Evolutionary conservation across 768 basidiomycete species (phyloP), one percentile per base, ranked within the genome.

Genomic region (Phallus indusiatus): DNA sequence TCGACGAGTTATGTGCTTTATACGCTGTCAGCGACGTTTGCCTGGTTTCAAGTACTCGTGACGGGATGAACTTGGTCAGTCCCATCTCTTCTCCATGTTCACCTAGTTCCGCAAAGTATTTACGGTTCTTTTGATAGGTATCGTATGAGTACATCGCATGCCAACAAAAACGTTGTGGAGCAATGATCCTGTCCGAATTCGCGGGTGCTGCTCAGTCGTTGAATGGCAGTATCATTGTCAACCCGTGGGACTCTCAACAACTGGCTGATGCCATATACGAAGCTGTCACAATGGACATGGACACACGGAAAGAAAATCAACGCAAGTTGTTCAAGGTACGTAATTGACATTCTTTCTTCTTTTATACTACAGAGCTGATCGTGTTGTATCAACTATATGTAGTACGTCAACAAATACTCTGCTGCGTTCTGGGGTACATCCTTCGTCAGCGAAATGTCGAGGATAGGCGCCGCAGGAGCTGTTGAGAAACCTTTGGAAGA

Each of bases 241-340:
- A 99, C 76, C 96, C 96, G 20, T 94, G 96, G 95, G 96, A 98
- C 71, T 89, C 89, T n/a, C 94, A 97, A 71, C 87, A 94, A 67
- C 93, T 96, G 53, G 96, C 96, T 0, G 86, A 97, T 67, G 93
- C 94, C n/a, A 96, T 99, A 60, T 86, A 93, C 72, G 86, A 91
- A 70, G 93, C 96, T 0, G 86, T 98, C 60, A 92, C 88, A 16
- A 94, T 94, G 90, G 82, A 85, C 53, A 76, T 81, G 3, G 82
- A 85, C 49, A 83, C 80, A 46, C 82, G 92, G n/a, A 87, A 88
- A 35, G 88, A 91, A 72, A 97, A 97, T 73, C 92, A 95, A 71
- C 78, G 85, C 65, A 99, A 99, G 73, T 78, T 99, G 63, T 96
- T 91, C 81, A 92, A 92, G 68, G 79, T 79, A 56, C 64, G 75